Base-by-base conservation (phyloP, 768 basidiomycete species). In the Kwoniella dejecticola region DNA sequence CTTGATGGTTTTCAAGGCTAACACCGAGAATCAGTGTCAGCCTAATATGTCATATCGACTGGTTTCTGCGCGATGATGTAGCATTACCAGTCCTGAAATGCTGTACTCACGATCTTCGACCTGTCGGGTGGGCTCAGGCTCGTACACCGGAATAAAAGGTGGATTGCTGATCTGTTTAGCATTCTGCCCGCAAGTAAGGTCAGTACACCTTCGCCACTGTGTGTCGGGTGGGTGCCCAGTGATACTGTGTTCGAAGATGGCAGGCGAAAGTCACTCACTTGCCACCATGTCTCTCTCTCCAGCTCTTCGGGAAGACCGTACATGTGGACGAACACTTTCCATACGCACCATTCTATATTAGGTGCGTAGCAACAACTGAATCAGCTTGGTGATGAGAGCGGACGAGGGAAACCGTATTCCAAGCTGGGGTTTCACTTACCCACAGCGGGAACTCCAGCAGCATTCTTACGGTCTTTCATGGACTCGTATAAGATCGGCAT, bases 321-420 rank as follows among this genome's bases (percentile, higher is more conserved):
- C 38, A 60, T 41, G 31, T 45, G 40, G 15, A 50, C 40, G 19
- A 44, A 42, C 1, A 60, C 29, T 40, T 60, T 60, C 58, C 58
- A 60, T 17, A 60, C 58, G 26, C 48, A 50, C 58, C 58, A 60
- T 36, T 60, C 58, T 58, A 23, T 46, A 17, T n/a, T 10, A 15
- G 12, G 26, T 17, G 21, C 27, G 7, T 6, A 40, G 33, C 33
- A 56, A 23, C 13, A 24, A 42, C 6, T 3, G 11, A 26, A 19
- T 41, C 27, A n/a, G n/a, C n/a, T n/a, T n/a, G n/a, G n/a, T n/a
- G n/a, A n/a, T n/a, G n/a, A n/a, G n/a, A n/a, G n/a, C n/a, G n/a
- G n/a, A n/a, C n/a, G n/a, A n/a, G n/a, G n/a, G n/a, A n/a, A n/a
- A n/a, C n/a, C n/a, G n/a, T n/a, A n/a, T n/a, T n/a, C n/a, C n/a